Evolutionary conservation across 495 filamentous ascomycete species (phyloP).

Genomic region (Cercophora newfieldiana): DNA sequence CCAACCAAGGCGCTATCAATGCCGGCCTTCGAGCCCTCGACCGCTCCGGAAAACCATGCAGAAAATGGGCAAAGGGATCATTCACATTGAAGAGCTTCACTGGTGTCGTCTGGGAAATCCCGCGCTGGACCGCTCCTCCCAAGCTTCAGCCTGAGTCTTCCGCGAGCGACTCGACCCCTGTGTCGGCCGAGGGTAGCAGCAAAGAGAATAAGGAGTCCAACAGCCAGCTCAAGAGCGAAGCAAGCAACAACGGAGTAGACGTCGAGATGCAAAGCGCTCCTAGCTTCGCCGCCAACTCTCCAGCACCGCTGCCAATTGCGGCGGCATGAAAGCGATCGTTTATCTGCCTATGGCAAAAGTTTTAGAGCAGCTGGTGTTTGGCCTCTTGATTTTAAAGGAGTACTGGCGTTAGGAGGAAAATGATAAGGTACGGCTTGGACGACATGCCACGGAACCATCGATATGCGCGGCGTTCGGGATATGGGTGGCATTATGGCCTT

Average conservation of each 20-base stretch:
- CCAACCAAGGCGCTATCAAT: conserved; percentile 97
- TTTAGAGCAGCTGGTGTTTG: not conserved
- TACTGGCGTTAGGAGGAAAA: not conserved
- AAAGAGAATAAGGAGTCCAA: conserved; percentile 70
- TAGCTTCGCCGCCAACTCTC: conserved; percentile 44
- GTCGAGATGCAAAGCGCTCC: conserved; percentile 47
- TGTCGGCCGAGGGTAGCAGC: conserved; percentile 67
- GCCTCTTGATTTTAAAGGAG: not conserved
- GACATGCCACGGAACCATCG: not conserved
- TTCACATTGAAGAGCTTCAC: conserved; percentile 92
- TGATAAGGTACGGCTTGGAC: not conserved
- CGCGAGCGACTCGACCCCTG: conserved; percentile 35
- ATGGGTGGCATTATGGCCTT: not conserved
- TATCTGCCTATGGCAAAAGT: not conserved
- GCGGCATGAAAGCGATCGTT: conserved; percentile 4
- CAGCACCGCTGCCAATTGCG: conserved; percentile 31
- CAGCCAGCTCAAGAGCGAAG: conserved; percentile 70
- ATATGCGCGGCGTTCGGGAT: conserved; percentile 1
- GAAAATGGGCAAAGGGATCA: conserved; percentile 82
- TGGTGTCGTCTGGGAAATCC: conserved; percentile 79
- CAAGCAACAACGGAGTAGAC: conserved; percentile 60
- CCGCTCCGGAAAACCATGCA: conserved; percentile 83
- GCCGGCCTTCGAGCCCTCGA: conserved; percentile 92
- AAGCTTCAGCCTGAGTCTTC: conserved; percentile 45
- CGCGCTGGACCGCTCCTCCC: conserved; percentile 76